phyloP scores from a whole-genome alignment of 139 green algal species.

The Picochlorum sp. region DNA sequence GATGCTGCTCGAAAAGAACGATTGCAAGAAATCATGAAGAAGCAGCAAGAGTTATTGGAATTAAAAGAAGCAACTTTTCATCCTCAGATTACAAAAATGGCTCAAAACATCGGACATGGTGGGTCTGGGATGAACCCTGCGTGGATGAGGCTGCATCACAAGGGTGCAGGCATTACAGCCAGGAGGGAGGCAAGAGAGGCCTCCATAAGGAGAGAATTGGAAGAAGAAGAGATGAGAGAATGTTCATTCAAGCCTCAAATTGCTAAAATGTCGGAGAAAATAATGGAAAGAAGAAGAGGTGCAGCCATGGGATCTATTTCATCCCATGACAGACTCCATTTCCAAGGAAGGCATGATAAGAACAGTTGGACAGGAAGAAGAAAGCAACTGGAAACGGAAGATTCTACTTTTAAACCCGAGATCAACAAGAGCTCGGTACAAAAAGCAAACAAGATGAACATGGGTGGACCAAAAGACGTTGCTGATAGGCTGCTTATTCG shows the following conservation, averaged over 20 bases:
- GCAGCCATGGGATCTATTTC: neutral
- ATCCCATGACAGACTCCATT: slow-evolving; percentile 58
- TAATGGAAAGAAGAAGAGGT: slow-evolving; percentile 12
- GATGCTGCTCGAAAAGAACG: neutral
- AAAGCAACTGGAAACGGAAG: slow-evolving; percentile 47
- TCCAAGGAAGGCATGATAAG: slow-evolving; percentile 42
- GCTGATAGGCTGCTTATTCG: slow-evolving; percentile 9
- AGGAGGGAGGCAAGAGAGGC: slow-evolving; percentile 11
- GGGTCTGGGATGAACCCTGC: too few relatives aligned
- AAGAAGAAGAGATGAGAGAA: slow-evolving; percentile 44
- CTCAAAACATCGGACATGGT: slow-evolving; percentile 6
- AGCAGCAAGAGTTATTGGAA: slow-evolving; percentile 14
- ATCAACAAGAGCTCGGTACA: slow-evolving; percentile 18
- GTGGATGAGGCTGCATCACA: neutral
- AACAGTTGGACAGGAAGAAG: slow-evolving; percentile 29
- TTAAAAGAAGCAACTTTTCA: slow-evolving; percentile 56
- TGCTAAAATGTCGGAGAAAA: slow-evolving; percentile 4
- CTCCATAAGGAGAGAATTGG: slow-evolving; percentile 14
- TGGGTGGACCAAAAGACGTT: neutral
- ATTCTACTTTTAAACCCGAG: slow-evolving; percentile 61
- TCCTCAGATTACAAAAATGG: slow-evolving; percentile 37
- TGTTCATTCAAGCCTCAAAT: slow-evolving; percentile 23
- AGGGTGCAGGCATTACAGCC: neutral
- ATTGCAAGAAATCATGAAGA: too few relatives aligned
- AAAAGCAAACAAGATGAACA: neutral